Evolutionary conservation across 2,329 filamentous ascomycete species (phyloP), one percentile per base, ranked within the genome.

Genomic region (Aspergillus sojae): DNA sequence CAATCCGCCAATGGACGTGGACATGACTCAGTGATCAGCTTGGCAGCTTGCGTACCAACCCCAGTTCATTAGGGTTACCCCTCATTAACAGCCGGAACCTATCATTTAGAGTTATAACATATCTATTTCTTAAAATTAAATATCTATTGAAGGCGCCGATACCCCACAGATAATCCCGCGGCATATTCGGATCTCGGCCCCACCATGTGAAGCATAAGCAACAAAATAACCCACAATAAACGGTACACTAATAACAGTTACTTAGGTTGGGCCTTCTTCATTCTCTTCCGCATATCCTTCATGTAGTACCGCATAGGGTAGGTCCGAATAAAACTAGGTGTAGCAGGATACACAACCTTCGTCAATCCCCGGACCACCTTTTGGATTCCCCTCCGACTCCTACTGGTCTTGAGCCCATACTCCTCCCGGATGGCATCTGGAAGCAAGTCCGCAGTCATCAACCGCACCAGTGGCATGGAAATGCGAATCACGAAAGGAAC

Each of bases 371-470:
- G 63, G 11, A 65, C 34, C 10, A 70, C 26, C 14, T 69, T 67
- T 16, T 68, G 70, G 3, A 65, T 32, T 23, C 64, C 68, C 10
- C 68, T 67, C 16, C 68, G 70, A 2, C 64, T 32, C 16, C 64
- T 69, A 16, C 62, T 72, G 3, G 67, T 67, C 32, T 69, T 72
- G 9, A 76, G 60, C 2, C 69, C 72, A 56, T 71, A 77, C 9
- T 68, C 71, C 14, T 71, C 64, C 7, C 72, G 70, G 21, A 77
- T 57, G 0, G 69, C 63, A n/a, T 68, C 64, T 0, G 74, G 73
- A 2, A 77, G 63, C 70, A 74, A 69, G 34, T 76, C 67, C 5
- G 69, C 64, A 0, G 74, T 75, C n/a, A 72, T 61, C 4, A 77
- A 50, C 1, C 75, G 68, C 1, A 75, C 60, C 7, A 72, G 56